Percentiles rank a stretch among this genome's conserved stretches.
Evolutionary conservation across 495 filamentous ascomycete species (phyloP).

Genomic region (Penicillium roqueforti): DNA sequence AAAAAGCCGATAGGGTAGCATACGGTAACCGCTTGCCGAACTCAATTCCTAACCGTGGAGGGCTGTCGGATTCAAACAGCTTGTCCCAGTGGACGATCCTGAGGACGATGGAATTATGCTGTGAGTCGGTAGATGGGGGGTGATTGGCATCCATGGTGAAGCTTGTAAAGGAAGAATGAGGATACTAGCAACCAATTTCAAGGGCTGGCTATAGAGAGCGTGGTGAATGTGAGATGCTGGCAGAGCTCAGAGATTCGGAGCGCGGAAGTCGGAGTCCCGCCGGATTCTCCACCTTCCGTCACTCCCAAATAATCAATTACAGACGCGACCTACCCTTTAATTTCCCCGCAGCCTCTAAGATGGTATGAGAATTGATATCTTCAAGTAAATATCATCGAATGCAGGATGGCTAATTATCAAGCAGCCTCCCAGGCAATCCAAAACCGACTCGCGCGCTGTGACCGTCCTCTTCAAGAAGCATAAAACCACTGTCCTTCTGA

Average conservation of each 20-base stretch:
- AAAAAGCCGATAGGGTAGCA: conserved; percentile 53
- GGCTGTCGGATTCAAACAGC: conserved; percentile 40
- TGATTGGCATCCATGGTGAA: conserved; percentile 28
- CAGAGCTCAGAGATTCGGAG: conserved; percentile 1
- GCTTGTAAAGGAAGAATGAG: background rate
- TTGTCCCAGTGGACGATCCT: conserved; percentile 40
- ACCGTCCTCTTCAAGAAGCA: conserved; percentile 77
- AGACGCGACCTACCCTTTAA: background rate
- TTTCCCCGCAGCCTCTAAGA: conserved; percentile 3
- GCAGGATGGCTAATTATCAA: background rate
- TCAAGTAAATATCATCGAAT: background rate
- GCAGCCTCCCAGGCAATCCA: conserved; percentile 26
- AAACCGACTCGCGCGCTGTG: conserved; percentile 41
- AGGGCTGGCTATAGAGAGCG: background rate
- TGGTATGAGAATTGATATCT: conserved; percentile 11
- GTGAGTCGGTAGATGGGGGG: conserved; percentile 11
- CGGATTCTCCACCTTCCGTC: conserved; percentile 22
- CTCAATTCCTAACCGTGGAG: conserved; percentile 60
- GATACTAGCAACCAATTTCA: background rate
- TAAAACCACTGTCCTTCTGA: conserved; percentile 71
- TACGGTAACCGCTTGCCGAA: conserved; percentile 61
- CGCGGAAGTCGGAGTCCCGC: conserved; percentile 4
- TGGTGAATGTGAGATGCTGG: conserved; percentile 2
- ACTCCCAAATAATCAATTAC: background rate
- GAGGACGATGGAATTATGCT: conserved; percentile 23